These are phyloP conservation scores for Fusarium denticulatum DNA, from an alignment of 2,329 filamentous ascomycete species.

Conservation along the genomic window DNA sequence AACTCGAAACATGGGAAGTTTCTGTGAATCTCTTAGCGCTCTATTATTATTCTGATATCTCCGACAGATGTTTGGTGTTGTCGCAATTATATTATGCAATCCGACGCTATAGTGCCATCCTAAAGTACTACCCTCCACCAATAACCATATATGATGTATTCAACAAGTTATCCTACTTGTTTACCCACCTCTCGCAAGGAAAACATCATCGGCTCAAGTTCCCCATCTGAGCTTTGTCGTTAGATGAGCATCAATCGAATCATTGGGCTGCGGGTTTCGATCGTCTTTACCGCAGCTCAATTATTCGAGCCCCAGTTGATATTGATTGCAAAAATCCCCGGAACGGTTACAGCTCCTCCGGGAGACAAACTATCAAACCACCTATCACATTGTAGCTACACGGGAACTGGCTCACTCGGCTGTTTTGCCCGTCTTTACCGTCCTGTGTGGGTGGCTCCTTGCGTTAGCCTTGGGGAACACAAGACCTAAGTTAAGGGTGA, in stretches of 20 bases:
- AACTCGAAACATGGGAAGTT: neutral
- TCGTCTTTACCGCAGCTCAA: neutral
- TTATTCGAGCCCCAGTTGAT: neutral
- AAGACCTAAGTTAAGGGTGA: too few relatives aligned
- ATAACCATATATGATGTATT: neutral
- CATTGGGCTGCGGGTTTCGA: neutral
- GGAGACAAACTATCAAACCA: neutral
- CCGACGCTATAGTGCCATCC: neutral
- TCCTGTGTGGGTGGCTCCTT: neutral
- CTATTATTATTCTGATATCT: neutral
- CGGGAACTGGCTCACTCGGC: neutral
- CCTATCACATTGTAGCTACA: neutral
- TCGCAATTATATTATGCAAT: neutral
- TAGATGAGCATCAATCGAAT: neutral
- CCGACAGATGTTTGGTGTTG: neutral
- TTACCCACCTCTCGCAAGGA: neutral
- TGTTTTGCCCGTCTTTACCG: neutral
- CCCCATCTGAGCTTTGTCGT: slow-evolving; percentile 3
- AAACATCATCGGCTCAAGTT: neutral
- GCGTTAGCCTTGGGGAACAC: neutral
- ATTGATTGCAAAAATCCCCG: neutral
- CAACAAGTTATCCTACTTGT: too few relatives aligned
- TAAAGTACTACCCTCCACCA: neutral
- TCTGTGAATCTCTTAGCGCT: neutral
- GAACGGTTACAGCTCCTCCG: neutral